These are phyloP conservation scores for Daedaleopsis sinensis DNA, from an alignment of 768 basidiomycete genomes.

Conservation along the genomic window DNA sequence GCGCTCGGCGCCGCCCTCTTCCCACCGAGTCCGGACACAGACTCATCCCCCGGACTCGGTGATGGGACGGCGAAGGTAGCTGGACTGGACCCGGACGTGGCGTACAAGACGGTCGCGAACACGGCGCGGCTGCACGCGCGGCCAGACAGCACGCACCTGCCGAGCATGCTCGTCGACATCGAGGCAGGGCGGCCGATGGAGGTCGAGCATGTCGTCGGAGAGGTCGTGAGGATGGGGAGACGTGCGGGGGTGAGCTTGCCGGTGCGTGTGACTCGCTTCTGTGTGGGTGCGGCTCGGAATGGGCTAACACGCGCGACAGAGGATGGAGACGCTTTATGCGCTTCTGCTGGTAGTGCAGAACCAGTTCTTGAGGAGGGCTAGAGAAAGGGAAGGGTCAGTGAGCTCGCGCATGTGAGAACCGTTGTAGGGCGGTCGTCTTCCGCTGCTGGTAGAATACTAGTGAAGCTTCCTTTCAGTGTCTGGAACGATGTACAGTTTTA, in stretches of 20 bases:
- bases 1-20: constrained; percentile 48
- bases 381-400: neutral
- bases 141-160: constrained; percentile 49
- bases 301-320: neutral
- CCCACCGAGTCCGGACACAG: constrained; percentile 34
- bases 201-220: constrained; percentile 67
- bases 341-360: constrained; percentile 60
- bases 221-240: constrained; percentile 57
- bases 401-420: neutral
- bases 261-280: constrained; percentile 37
- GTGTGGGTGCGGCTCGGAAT: neutral
- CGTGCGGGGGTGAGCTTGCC: constrained; percentile 48
- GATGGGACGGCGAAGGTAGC: constrained; percentile 35
- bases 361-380: constrained; percentile 45
- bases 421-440: too few relatives aligned
- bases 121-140: constrained; percentile 42
- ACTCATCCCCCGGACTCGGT: neutral
- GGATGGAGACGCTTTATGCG: constrained; percentile 57
- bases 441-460: too few relatives aligned
- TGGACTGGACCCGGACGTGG: constrained; percentile 50
- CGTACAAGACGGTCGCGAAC: constrained; percentile 40
- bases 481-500: too few relatives aligned
- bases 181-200: constrained; percentile 61
- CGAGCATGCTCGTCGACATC: constrained; percentile 67
- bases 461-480: too few relatives aligned